These are phyloP conservation scores for Rutstroemia sp. DNA, from an alignment of 2,329 filamentous ascomycete species.

Conservation along the genomic window DNA sequence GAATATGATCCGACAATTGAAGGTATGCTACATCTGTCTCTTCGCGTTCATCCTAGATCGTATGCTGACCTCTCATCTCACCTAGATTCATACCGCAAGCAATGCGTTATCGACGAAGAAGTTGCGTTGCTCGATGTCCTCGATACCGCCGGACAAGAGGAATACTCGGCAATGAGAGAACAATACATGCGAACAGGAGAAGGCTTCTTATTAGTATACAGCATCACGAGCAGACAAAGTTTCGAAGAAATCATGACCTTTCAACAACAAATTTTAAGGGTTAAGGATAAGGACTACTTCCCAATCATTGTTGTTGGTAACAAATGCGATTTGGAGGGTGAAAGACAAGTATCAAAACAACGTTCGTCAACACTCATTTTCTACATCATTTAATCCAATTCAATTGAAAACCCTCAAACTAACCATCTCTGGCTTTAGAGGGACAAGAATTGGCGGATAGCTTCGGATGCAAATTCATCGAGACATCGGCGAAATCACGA, in stretches of 20 bases:
- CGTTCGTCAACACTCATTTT: constrained; percentile 48
- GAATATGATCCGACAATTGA: constrained; percentile 99
- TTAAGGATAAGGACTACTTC: constrained; percentile 99
- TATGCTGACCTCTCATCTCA: neutral
- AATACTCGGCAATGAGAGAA: constrained; percentile 98
- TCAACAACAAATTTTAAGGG: constrained; percentile 95
- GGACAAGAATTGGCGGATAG: constrained; percentile 77
- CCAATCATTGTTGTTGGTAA: constrained; percentile 98
- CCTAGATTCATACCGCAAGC: constrained; percentile 97
- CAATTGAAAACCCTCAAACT: neutral
- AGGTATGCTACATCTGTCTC: constrained; percentile 49
- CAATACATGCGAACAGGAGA: constrained; percentile 99
- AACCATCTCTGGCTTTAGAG: constrained; percentile 49
- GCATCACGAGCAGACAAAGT: constrained; percentile 92
- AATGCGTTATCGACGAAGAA: constrained; percentile 98
- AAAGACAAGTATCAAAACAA: constrained; percentile 86
- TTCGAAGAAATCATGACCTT: constrained; percentile 99
- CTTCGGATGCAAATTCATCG: constrained; percentile 97
- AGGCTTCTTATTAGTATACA: constrained; percentile 95
- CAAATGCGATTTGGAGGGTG: constrained; percentile 95
- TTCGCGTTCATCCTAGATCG: neutral
- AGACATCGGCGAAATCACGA: constrained; percentile 95
- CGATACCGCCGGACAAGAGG: constrained; percentile 96
- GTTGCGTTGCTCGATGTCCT: constrained; percentile 95
- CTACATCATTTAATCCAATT: neutral